Evolutionary conservation across 2,329 filamentous ascomycete genomes (phyloP).

Genomic region (Proliferodiscus dingleyae): DNA sequence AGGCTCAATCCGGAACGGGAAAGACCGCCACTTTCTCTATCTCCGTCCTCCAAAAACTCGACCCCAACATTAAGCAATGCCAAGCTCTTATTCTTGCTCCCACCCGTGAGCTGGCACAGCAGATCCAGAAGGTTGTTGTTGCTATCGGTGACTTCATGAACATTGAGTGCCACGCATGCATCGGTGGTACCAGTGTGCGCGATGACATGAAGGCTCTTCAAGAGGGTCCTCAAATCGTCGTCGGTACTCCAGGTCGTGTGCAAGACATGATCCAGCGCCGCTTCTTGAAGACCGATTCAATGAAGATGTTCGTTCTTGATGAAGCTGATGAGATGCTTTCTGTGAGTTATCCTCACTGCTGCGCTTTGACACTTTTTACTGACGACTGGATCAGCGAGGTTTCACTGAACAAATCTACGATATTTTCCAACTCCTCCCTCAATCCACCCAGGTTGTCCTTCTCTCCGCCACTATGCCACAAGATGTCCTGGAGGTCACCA

Average conservation of each 20-base stretch:
- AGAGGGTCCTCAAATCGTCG: constrained; percentile 94
- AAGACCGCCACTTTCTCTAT: constrained; percentile 99
- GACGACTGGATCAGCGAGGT: constrained; percentile 61
- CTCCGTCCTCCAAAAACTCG: constrained; percentile 97
- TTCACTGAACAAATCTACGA: constrained; percentile 99
- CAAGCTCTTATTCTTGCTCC: constrained; percentile 97
- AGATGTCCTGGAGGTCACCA: constrained; percentile 98
- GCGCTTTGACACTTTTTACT: constrained; percentile 23
- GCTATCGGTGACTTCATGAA: constrained; percentile 99
- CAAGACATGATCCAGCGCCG: constrained; percentile 99
- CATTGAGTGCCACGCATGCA: constrained; percentile 98
- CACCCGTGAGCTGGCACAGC: constrained; percentile 96
- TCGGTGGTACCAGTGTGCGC: constrained; percentile 95
- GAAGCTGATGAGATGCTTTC: constrained; percentile 99
- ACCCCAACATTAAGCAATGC: constrained; percentile 89
- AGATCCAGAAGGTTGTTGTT: constrained; percentile 99
- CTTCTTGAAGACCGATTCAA: constrained; percentile 91
- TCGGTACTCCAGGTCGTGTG: constrained; percentile 96
- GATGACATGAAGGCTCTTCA: constrained; percentile 98
- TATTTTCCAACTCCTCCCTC: constrained; percentile 97
- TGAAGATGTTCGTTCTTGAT: constrained; percentile 99
- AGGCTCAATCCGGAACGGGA: constrained; percentile 99
- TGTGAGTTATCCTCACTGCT: constrained; percentile 43
- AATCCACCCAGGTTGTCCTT: constrained; percentile 96
- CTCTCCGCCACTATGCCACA: constrained; percentile 98